These are phyloP conservation scores for Pseudogymnoascus sp. DNA, from an alignment of 2,329 filamentous ascomycete species.

Conservation along the genomic window DNA sequence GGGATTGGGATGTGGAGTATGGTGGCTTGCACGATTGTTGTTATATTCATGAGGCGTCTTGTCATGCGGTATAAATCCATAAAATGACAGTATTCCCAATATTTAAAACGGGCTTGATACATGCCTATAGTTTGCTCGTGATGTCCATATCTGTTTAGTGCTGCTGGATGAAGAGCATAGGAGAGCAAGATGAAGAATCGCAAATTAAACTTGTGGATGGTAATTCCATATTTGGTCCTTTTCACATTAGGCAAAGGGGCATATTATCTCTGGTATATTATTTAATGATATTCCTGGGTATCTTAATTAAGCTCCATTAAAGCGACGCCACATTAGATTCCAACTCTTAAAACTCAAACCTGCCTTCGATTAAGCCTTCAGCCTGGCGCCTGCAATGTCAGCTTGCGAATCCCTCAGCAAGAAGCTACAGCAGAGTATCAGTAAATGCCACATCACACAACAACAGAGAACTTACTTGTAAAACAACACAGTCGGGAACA, in stretches of 20 bases:
- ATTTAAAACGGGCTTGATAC: background rate
- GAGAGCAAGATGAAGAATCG: background rate
- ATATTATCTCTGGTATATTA: background rate
- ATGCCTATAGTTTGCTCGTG: background rate
- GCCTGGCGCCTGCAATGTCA: constrained; percentile 64
- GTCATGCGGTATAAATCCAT: background rate
- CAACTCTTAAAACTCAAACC: background rate
- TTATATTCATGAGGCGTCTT: background rate
- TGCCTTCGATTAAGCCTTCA: constrained; percentile 53
- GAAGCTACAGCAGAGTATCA: constrained; percentile 51
- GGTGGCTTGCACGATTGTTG: background rate
- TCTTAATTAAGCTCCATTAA: background rate
- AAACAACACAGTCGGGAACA: constrained; percentile 80
- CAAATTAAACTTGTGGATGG: background rate
- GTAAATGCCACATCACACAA: constrained; percentile 11
- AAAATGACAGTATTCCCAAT: background rate
- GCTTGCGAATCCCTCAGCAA: constrained; percentile 78
- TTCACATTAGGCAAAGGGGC: background rate
- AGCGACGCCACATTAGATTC: background rate
- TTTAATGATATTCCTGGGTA: background rate
- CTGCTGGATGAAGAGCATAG: background rate
- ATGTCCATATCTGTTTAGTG: background rate
- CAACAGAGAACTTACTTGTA: constrained; percentile 66
- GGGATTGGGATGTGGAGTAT: background rate
- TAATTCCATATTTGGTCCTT: background rate